Evolutionary conservation across 345 rosid genomes (phyloP), one percentile per base, ranked within the genome.

Genomic region (Odontarrhena argentea): DNA sequence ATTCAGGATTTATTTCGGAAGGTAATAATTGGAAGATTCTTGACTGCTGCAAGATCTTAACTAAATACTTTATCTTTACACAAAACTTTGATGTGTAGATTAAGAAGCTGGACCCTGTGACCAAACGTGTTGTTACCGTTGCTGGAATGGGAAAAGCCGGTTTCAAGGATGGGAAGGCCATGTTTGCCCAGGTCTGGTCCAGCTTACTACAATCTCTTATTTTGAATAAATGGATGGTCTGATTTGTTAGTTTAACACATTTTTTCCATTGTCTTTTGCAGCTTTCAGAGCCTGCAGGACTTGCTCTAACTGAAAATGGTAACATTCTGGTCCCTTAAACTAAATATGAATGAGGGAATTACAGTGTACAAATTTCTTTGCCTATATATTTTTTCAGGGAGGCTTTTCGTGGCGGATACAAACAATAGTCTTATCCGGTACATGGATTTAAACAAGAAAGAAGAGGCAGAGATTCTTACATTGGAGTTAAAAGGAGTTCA

Each of bases 81-180:
- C 12, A 4, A 22, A 1, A 53, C 15, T 55, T 32, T 38, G 3
- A 40, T 45, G 44, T 46, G 60, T 62, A 93, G 98, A 90, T 93
- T 65, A 93, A 93, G 82, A 87, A 78, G 82, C 77, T 93, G 55
- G 92, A 90, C 64, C 96, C 92, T 28, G 76, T 81, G 26, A 86
- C 77, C 64, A 90, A 82, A 78, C 84, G 79, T 73, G 89, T 90
- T 63, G 83, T 71, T 24, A 90, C 97, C 11, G 44, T 93, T 60
- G 97, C 92, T 25, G 98, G 98, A 67, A 86, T 92, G 9, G 98
- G 97, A 53, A 93, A 88, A 83, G 96, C 97, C 9, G 97, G 96
- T 80, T 93, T 90, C 78, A 84, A 78, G 77, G 96, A 90, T 62
- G 98, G 98, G 78, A 63, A 50, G 41, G 85, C 84, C 41, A 74